These are phyloP conservation scores for Rhizophagus clarus DNA, from an alignment of 192 early-diverging fungal genomes.

Conservation along the genomic window DNA sequence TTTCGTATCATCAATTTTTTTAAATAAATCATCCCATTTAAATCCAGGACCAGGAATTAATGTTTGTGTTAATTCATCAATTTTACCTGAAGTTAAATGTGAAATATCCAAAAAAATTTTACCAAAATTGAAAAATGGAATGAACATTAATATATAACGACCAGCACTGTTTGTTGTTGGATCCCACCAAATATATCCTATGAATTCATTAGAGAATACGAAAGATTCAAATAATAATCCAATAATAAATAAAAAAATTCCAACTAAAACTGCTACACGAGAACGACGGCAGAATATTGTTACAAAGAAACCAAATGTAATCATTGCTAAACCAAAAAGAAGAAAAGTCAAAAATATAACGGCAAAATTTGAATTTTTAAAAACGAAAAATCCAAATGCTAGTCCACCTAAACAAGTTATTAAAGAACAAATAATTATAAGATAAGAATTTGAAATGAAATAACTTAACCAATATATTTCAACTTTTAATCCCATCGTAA, in stretches of 20 bases:
- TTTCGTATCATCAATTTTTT: conserved; percentile 38
- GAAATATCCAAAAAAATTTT: conserved; percentile 74
- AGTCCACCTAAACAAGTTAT: conserved; percentile 61
- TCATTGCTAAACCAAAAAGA: conserved; percentile 75
- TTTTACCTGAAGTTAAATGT: conserved; percentile 43
- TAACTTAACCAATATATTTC: conserved; percentile 69
- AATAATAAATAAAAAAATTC: conserved; percentile 81
- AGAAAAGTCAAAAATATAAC: conserved; percentile 66
- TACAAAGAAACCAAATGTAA: conserved; percentile 68
- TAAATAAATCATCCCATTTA: conserved; percentile 50
- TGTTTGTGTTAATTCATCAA: conserved; percentile 58
- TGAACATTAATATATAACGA: conserved; percentile 41
- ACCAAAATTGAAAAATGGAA: conserved; percentile 64
- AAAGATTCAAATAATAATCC: conserved; percentile 71
- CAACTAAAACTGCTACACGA: conserved; percentile 66
- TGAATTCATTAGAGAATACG: conserved; percentile 47
- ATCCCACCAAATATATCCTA: conserved; percentile 58
- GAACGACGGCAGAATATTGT: conserved; percentile 66
- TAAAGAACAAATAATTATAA: conserved; percentile 60
- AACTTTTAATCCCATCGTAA: conserved; percentile 78
- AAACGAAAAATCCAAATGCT: conserved; percentile 63
- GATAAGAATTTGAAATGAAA: conserved; percentile 58
- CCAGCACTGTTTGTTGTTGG: conserved; percentile 31
- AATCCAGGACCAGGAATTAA: conserved; percentile 72
- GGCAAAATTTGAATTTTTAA: conserved; percentile 62